Evolutionary conservation across 75 land plant genomes (phyloP), one percentile per base, ranked within the genome.

Genomic region (Selaginella tamariscina): DNA sequence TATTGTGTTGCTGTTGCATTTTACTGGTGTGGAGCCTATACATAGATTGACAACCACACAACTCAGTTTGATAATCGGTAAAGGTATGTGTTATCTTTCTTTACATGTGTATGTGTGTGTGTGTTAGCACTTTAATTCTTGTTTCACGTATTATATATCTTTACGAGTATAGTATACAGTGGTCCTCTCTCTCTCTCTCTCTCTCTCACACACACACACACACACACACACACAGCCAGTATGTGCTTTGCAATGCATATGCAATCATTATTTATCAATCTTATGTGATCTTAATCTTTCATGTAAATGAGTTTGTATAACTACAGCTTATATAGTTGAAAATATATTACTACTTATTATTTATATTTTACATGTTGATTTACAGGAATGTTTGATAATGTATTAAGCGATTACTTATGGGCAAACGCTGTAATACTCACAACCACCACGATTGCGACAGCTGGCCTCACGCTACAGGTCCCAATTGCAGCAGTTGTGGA

Each of bases 341-440:
- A n/a, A n/a, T n/a, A n/a, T n/a, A n/a, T n/a, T n/a, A n/a, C n/a
- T n/a, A n/a, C n/a, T n/a, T n/a, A n/a, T n/a, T n/a, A n/a, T n/a
- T n/a, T n/a, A n/a, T n/a, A n/a, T 20, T 49, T 49, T 49, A 13
- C 18, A 49, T 13, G 13, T 13, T 49, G 54, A 20, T 20, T n/a
- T 59, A 8, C 22, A 91, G 97, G 97, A 29, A 67, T 92, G 68
- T 67, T 92, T 27, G 97, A 92, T 69, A 92, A 92, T 71, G 97
- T 92, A 59, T 73, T 92, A 44, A 92, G 97, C 56, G 97, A 92
- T 67, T 92, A 92, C 55, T 67, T 92, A 33, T 92, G 97, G 97
- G 95, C 97, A n/a, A 86, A 86, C 72, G 94, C 97, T 29, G 79
- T 92, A 32, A 82, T 84, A 32, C 78, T 92, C 20, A 92, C 97